Conservation (phyloP, 306 rosid genomes). For the Trichosanthes cucumerina region DNA sequence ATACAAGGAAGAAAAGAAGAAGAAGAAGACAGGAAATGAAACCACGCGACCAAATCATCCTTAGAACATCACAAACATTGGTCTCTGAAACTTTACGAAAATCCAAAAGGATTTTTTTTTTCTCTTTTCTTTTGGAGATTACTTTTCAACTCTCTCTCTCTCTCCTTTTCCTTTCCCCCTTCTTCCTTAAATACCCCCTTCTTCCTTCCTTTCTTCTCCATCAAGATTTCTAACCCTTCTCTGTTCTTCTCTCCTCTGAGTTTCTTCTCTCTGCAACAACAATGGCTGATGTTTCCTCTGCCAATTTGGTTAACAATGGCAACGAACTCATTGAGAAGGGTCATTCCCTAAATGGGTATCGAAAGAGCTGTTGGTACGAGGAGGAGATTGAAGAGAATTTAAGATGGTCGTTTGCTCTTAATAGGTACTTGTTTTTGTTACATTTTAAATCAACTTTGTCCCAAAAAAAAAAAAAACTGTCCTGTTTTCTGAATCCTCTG, state of each 20-base stretch:
- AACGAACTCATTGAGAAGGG: constrained; percentile 44
- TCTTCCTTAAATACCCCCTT: constrained; percentile 12
- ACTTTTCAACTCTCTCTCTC: constrained; percentile 9
- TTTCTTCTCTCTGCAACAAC: constrained; percentile 6
- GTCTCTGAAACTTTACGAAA: constrained; percentile 32
- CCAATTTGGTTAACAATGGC: constrained; percentile 47
- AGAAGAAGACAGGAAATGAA: neutral
- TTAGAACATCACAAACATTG: constrained; percentile 19
- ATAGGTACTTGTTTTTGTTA: constrained; percentile 34
- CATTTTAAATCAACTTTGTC: neutral
- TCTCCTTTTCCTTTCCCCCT: constrained; percentile 21
- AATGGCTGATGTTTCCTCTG: constrained; percentile 67
- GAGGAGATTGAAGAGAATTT: constrained; percentile 91
- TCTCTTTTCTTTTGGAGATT: neutral
- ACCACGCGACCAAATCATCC: constrained; percentile 29
- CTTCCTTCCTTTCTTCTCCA: constrained; percentile 16
- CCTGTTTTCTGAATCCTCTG: neutral
- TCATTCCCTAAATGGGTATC: constrained; percentile 61
- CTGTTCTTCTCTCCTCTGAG: neutral
- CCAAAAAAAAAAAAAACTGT: neutral
- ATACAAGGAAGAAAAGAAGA: neutral
- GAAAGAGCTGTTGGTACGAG: constrained; percentile 97
- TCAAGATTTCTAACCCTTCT: neutral
- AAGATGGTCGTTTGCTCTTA: constrained; percentile 97
- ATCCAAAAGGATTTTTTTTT: constrained; percentile 32